Percentiles rank a stretch among this genome's conserved stretches.
These are phyloP conservation scores for Globisporangium lucens DNA, from an alignment of 352 stramenopile genomes.

Conservation along the genomic window DNA sequence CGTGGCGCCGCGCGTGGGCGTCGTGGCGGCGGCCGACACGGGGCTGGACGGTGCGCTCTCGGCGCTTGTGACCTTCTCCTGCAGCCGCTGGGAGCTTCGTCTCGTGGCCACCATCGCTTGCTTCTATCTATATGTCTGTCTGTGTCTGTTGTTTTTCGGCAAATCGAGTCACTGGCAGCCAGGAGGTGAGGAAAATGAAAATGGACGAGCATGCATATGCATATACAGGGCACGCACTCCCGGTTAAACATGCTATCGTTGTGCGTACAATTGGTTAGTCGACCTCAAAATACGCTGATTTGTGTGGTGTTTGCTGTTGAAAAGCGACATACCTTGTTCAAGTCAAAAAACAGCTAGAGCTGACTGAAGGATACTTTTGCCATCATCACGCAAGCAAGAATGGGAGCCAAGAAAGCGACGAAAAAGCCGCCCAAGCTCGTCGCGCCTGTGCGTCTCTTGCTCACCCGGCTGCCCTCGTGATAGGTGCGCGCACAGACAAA, in stretches of 20 bases:
- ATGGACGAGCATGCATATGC: no score
- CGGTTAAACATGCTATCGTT: no score
- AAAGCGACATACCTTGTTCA: neutral
- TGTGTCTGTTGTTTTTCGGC: neutral
- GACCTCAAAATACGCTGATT: no score
- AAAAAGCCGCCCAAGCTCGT: neutral
- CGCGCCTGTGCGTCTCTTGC: neutral
- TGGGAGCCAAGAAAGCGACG: neutral
- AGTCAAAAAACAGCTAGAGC: neutral
- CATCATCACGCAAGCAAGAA: neutral
- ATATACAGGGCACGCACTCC: no score
- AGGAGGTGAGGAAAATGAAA: neutral
- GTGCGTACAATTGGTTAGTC: no score
- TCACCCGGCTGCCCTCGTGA: neutral
- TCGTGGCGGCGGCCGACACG: constrained; percentile 8
- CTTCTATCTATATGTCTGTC: no score
- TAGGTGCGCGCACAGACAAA: neutral
- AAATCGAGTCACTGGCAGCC: neutral
- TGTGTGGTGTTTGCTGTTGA: neutral
- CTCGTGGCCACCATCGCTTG: constrained; percentile 60
- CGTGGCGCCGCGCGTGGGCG: constrained; percentile 8
- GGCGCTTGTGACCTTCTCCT: constrained; percentile 31
- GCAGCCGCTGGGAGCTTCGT: constrained; percentile 53
- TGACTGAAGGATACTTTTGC: neutral
- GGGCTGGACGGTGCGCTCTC: constrained; percentile 12